Evolutionary conservation across 1,284 basidiomycete species (phyloP), one percentile per base, ranked within the genome.

Genomic region (Lentinula novae-zelandiae): DNA sequence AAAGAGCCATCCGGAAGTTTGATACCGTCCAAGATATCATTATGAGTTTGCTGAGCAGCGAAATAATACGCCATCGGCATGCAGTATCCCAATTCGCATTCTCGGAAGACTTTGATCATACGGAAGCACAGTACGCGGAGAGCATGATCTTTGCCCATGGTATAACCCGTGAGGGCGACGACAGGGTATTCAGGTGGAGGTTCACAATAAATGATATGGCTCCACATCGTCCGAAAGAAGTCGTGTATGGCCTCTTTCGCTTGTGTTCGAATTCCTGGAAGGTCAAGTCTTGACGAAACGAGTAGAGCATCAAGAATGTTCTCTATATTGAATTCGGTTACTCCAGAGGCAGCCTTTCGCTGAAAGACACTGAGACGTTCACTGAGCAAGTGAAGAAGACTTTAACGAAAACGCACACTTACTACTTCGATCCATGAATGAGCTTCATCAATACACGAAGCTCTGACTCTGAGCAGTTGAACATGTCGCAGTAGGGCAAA

Each of bases 11-110:
- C 64, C 5, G 42, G 59, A 31, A 58, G 58, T 22, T 56, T 27
- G 31, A 67, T 63, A 20, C 67, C 68, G 34, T 58, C 50, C 10
- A 66, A 17, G 22, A 71, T 66, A 55, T 68, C 64, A 4, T 65
- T 52, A 10, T 64, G 50, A 9, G 63, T 48, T 5, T 69, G 60
- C 53, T 69, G 68, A 12, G 68, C 62, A 9, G 67, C 67, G 36
- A 65, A 64, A 60, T 71, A 69, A 46, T 66, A 68, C 17, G 66
- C 67, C 64, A 68, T 64, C 13, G 67, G 69, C 20, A 66, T 33
- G 10, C 66, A 57, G 20, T 63, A 55, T 4, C 49, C 53, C 17
- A 68, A 49, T 33, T 65, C 57, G 54, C 61, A 67, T 57, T 63
- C 44, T 15, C 50, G 46, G 46, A 67, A 61, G 13, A 64, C 49